phyloP scores from a whole-genome alignment of 148 eudicot species.

The Oxyria digyna region DNA sequence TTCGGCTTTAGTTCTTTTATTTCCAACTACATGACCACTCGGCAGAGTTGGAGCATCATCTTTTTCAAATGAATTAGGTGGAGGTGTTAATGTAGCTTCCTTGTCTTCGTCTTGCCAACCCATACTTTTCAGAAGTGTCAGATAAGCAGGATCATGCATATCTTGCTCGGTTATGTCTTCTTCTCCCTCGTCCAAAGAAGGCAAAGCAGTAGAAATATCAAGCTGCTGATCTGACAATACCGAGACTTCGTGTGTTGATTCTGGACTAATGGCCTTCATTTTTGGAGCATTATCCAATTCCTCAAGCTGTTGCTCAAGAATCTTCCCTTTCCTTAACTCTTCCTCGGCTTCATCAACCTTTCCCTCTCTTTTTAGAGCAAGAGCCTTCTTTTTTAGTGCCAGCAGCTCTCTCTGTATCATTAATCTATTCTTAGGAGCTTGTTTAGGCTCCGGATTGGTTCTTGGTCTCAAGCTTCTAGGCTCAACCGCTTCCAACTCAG shows the following conservation, averaged over 20 bases:
- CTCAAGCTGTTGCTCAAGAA: slow-evolving; percentile 80
- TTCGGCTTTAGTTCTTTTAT: slow-evolving; percentile 52
- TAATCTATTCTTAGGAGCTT: slow-evolving; percentile 48
- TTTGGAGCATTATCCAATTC: slow-evolving; percentile 49
- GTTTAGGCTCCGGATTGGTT: slow-evolving; percentile 17
- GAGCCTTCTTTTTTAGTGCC: slow-evolving; percentile 70
- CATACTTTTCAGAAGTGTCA: slow-evolving; percentile 52
- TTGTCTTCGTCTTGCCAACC: slow-evolving; percentile 83
- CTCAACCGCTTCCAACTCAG: slow-evolving; percentile 9
- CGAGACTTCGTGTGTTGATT: slow-evolving; percentile 12
- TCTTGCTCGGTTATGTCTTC: slow-evolving; percentile 75
- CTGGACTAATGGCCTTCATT: slow-evolving; percentile 14
- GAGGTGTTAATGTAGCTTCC: slow-evolving; percentile 13
- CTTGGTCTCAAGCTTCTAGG: slow-evolving; percentile 9
- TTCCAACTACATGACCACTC: background rate
- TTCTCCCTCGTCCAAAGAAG: slow-evolving; percentile 33
- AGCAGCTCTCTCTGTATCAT: slow-evolving; percentile 78
- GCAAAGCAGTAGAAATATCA: slow-evolving; percentile 19
- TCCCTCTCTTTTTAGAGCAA: slow-evolving; percentile 81
- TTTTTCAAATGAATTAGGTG: slow-evolving; percentile 8
- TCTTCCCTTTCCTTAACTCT: slow-evolving; percentile 72
- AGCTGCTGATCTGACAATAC: slow-evolving; percentile 11
- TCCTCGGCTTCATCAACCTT: slow-evolving; percentile 73
- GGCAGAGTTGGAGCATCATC: slow-evolving; percentile 10
- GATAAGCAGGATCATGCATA: slow-evolving; percentile 70